Conservation (phyloP, 345 rosid genomes). For the Ceriops zippeliana region DNA sequence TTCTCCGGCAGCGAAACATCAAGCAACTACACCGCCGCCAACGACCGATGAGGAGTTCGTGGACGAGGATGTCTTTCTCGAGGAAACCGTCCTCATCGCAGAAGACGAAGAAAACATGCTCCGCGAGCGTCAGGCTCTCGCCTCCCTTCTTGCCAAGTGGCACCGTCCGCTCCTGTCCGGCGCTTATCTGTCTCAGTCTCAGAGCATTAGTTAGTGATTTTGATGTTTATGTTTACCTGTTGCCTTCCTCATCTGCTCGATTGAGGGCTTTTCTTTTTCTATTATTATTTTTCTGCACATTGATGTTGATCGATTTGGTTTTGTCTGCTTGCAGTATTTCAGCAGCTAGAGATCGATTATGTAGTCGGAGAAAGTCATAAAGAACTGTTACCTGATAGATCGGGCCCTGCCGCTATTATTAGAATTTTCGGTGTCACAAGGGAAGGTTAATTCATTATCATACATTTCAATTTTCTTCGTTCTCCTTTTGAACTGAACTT, state of each 20-base stretch:
- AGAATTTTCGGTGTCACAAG: conserved; percentile 84
- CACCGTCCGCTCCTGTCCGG: conserved; percentile 67
- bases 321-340: conserved; percentile 48
- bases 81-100: conserved; percentile 66
- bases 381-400: conserved; percentile 55
- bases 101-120: conserved; percentile 69
- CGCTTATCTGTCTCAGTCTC: conserved; percentile 48
- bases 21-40: conserved; percentile 35
- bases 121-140: conserved; percentile 66
- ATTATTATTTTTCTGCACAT: not conserved
- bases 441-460: conserved; percentile 46
- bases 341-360: conserved; percentile 95
- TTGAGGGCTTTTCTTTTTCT: conserved; percentile 3
- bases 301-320: not conserved
- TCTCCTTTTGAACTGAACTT: not conserved
- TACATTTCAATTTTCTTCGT: not conserved
- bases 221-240: not conserved
- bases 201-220: conserved; percentile 49
- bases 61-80: conserved; percentile 80
- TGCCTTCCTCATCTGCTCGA: not conserved
- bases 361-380: conserved; percentile 57
- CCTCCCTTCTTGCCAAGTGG: conserved; percentile 67
- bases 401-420: conserved; percentile 78
- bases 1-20: conserved; percentile 48
- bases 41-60: conserved; percentile 63